phyloP scores from a whole-genome alignment of 805 yeast species.

The Naumovozyma castellii region DNA sequence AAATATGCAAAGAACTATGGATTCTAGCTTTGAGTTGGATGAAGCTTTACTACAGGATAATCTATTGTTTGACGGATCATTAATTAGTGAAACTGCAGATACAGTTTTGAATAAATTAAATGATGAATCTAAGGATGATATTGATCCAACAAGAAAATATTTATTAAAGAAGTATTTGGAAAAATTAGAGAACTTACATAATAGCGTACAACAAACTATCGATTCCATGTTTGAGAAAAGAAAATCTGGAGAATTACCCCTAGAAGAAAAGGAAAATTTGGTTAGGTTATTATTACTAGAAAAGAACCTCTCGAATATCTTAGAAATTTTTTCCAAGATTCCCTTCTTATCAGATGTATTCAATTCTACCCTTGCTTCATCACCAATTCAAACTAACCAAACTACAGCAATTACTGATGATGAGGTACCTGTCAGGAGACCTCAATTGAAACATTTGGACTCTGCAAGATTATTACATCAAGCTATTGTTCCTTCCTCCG shows the following conservation, averaged over 20 bases:
- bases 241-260: conserved; percentile 41
- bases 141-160: conserved; percentile 27
- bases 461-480: conserved; percentile 9
- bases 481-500: conserved; percentile 1
- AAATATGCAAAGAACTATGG: conserved; percentile 61
- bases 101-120: conserved; percentile 37
- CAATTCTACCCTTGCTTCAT: conserved; percentile 1
- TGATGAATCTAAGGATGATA: conserved; percentile 27
- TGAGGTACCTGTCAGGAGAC: neutral
- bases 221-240: conserved; percentile 51
- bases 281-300: conserved; percentile 61
- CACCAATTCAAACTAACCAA: neutral
- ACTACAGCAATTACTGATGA: conserved; percentile 3
- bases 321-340: conserved; percentile 29
- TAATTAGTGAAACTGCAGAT: conserved; percentile 66
- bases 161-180: conserved; percentile 34
- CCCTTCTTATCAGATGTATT: conserved; percentile 17
- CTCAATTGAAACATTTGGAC: conserved; percentile 16
- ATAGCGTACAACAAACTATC: conserved; percentile 40
- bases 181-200: conserved; percentile 30
- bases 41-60: conserved; percentile 41
- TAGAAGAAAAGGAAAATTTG: conserved; percentile 68
- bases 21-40: conserved; percentile 27
- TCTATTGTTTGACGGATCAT: conserved; percentile 64
- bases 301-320: conserved; percentile 52